Conservation (phyloP, 2,329 filamentous ascomycete genomes). For the Macrophomina tecta region DNA sequence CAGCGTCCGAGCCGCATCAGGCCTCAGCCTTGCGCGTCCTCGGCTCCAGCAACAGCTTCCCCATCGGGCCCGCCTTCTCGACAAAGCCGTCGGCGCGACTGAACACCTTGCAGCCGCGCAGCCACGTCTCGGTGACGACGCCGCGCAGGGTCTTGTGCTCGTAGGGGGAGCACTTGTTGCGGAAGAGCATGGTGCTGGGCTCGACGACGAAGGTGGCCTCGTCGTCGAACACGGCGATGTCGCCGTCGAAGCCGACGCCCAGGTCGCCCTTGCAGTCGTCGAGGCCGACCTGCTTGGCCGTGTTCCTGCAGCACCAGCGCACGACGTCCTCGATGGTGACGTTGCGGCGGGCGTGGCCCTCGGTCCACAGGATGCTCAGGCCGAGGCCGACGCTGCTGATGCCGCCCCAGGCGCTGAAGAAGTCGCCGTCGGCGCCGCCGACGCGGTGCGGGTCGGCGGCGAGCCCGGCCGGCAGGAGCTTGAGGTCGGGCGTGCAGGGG, state of each 20-base stretch:
- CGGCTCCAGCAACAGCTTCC: constrained; percentile 59
- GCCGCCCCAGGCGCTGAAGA: constrained; percentile 95
- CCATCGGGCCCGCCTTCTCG: constrained; percentile 61
- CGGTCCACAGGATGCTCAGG: constrained; percentile 86
- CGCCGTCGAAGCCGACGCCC: constrained; percentile 81
- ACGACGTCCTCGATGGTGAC: constrained; percentile 77
- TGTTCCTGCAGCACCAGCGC: constrained; percentile 83
- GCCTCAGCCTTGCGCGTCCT: constrained; percentile 35
- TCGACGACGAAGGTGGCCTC: constrained; percentile 72
- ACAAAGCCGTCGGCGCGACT: constrained; percentile 68
- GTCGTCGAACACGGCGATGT: constrained; percentile 92
- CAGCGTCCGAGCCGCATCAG: background rate
- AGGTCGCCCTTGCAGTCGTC: constrained; percentile 82
- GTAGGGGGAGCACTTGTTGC: constrained; percentile 91
- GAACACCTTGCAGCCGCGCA: constrained; percentile 79
- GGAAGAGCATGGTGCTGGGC: constrained; percentile 86
- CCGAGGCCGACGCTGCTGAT: constrained; percentile 94
- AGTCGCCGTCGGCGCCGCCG: constrained; percentile 70
- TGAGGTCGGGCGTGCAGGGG: constrained; percentile 92
- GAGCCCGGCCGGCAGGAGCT: constrained; percentile 79
- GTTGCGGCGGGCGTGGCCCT: constrained; percentile 63
- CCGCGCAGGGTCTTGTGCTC: constrained; percentile 80
- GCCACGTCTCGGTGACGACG: constrained; percentile 83
- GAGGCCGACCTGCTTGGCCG: constrained; percentile 86
- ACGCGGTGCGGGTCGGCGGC: constrained; percentile 44